Conservation (phyloP, 2,329 filamentous ascomycete genomes). For the Tolypocladium ovalisporum region DNA sequence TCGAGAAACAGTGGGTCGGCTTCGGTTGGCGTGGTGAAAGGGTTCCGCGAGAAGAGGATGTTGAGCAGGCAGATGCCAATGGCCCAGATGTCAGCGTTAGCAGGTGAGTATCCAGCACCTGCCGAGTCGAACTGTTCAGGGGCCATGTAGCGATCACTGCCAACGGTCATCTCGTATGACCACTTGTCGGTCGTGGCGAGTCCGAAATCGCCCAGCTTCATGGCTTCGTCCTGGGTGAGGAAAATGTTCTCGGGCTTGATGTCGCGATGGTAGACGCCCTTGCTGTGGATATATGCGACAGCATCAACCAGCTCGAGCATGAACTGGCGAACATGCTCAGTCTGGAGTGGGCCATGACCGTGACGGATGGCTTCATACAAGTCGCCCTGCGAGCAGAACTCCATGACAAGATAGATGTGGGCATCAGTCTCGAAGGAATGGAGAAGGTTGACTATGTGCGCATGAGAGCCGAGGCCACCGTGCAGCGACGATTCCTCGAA, state of each 20-base stretch:
- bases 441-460: constrained; percentile 88
- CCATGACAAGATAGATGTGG: constrained; percentile 85
- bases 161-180: constrained; percentile 88
- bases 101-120: constrained; percentile 79
- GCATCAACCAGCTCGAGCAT: constrained; percentile 91
- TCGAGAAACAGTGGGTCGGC: constrained; percentile 90
- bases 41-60: constrained; percentile 92
- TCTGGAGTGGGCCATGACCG: constrained; percentile 80
- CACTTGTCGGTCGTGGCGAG: constrained; percentile 81
- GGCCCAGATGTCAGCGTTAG: constrained; percentile 92
- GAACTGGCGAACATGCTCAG: constrained; percentile 91
- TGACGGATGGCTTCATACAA: constrained; percentile 94
- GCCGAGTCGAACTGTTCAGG: constrained; percentile 94
- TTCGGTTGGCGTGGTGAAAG: constrained; percentile 82
- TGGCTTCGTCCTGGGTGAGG: constrained; percentile 68
- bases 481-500: constrained; percentile 76
- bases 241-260: constrained; percentile 99
- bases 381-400: constrained; percentile 92
- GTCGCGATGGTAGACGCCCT: constrained; percentile 90
- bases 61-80: constrained; percentile 95
- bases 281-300: constrained; percentile 80
- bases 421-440: constrained; percentile 85
- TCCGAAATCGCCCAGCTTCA: constrained; percentile 97
- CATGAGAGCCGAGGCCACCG: constrained; percentile 64
- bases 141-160: constrained; percentile 98